Base-by-base conservation (phyloP, 352 stramenopile genomes). In the Phytophthora gonapodyides region DNA sequence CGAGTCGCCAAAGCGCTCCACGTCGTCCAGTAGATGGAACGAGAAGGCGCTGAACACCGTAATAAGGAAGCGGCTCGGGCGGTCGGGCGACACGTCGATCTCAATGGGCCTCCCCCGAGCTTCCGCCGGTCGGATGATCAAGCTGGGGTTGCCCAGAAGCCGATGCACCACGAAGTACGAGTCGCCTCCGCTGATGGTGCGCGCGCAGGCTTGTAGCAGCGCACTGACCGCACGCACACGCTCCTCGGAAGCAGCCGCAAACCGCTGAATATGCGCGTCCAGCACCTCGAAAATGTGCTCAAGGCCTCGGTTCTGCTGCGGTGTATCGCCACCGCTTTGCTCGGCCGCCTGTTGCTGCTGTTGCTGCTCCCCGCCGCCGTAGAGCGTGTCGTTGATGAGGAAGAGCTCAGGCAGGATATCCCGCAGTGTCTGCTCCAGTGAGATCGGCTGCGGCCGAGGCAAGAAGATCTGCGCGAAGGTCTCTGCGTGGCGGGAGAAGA, bases 211-310 rank as follows among this genome's bases (percentile, higher is more conserved):
- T 54, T 93, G 82, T 19, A 91, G 60, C 12, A 93, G 44, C 9
- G 84, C 70, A 41, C 84, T 90, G 9, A 93, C 82, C 13, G 72
- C 79, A 7, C 78, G 75, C 7, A 93, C 82, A 11, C 82, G 80
- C 43, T 91, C 82, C 27, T 88, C 76, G 12, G 82, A 71, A 0
- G 78, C 76, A 30, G 75, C 73, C 5, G 80, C 78, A 57, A 91
- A 91, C 24, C 75, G 70, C 50, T 89, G 86, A 44, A 93, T 85
- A 47, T 84, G 80, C 13, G 62, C 71, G 43, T 93, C 84, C 1
- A 93, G 71, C 10, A 90, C 84, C 51, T 93, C 79, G 19, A 93
- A 93, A 38, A 93, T 93, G 65, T 93, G 80, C 37, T 93, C 84
- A 0, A 93, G 71, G 0, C 75, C 77, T 37, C 82, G 82, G 57